Percentiles rank a stretch among this genome's conserved stretches.
Conservation (phyloP, 1,284 basidiomycete genomes). For the Cerioporus squamosus region DNA sequence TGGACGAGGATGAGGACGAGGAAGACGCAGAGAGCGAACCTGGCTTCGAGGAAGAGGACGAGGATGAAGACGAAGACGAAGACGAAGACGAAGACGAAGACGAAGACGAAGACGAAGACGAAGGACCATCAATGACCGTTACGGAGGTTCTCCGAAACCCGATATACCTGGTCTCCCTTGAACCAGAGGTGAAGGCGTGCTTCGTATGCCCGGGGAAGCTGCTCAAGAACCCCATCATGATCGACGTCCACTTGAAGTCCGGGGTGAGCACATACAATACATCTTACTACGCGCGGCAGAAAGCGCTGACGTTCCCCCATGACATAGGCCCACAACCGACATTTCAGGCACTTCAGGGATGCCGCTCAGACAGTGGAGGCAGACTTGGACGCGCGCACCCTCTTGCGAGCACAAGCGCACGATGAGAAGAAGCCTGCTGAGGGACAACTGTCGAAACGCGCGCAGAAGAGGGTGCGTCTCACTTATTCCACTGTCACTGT, state of each 20-base stretch:
- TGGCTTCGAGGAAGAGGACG: slow-evolving; percentile 35
- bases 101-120: slow-evolving; percentile 28
- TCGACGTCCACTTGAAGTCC: slow-evolving; percentile 63
- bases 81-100: too few species aligned
- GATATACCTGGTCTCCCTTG: slow-evolving; percentile 59
- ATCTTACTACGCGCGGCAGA: not conserved
- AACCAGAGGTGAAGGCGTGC: slow-evolving; percentile 61
- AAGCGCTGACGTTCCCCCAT: not conserved
- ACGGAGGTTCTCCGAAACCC: slow-evolving; percentile 66
- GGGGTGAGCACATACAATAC: slow-evolving; percentile 53
- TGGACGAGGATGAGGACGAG: too few species aligned
- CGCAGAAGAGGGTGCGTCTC: slow-evolving; percentile 54
- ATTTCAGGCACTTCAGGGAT: slow-evolving; percentile 53
- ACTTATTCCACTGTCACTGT: not conserved
- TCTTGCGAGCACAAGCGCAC: slow-evolving; percentile 40
- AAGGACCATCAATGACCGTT: slow-evolving; percentile 55
- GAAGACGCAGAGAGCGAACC: slow-evolving; percentile 30
- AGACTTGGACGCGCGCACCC: slow-evolving; percentile 50
- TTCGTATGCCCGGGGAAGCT: slow-evolving; percentile 77
- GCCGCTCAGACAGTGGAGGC: slow-evolving; percentile 43
- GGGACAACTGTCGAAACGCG: slow-evolving; percentile 51
- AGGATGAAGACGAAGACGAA: too few species aligned
- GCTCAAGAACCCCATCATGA: slow-evolving; percentile 69
- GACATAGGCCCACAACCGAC: slow-evolving; percentile 62
- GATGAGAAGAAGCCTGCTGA: slow-evolving; percentile 5